Percentiles rank a stretch among this genome's conserved stretches.
phyloP scores from a whole-genome alignment of 352 stramenopile species.

The Globisporangium sylvaticum region DNA sequence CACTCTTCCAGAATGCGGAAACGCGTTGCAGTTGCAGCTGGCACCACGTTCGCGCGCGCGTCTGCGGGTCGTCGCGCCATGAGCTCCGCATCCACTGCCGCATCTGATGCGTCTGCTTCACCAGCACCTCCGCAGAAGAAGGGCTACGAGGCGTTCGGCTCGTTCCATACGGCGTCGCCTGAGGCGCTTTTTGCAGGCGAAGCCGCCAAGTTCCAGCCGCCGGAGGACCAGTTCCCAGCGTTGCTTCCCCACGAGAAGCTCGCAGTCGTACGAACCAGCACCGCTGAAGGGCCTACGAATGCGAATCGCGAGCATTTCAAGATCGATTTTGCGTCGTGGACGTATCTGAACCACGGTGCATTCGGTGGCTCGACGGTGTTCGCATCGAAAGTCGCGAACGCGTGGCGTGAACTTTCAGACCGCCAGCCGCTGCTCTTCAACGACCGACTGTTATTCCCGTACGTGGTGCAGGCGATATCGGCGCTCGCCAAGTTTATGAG shows the following conservation, averaged over 20 bases:
- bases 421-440: constrained; percentile 90
- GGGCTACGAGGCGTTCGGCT: constrained; percentile 70
- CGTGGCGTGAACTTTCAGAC: constrained; percentile 84
- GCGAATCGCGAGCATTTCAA: constrained; percentile 46
- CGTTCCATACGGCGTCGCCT: constrained; percentile 69
- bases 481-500: constrained; percentile 68
- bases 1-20: too few relatives aligned
- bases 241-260: constrained; percentile 6
- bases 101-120: neutral
- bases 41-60: neutral
- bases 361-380: constrained; percentile 83
- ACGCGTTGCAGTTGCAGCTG: neutral
- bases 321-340: constrained; percentile 67
- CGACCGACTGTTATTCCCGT: constrained; percentile 89
- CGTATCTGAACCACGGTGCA: constrained; percentile 93
- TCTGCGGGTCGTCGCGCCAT: neutral
- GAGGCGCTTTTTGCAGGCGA: constrained; percentile 42
- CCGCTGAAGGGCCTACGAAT: neutral
- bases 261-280: neutral
- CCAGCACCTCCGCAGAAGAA: neutral
- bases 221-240: constrained; percentile 17
- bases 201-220: constrained; percentile 12
- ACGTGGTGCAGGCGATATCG: constrained; percentile 79
- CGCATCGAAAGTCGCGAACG: constrained; percentile 54
- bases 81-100: neutral